phyloP scores from a whole-genome alignment of 1,284 basidiomycete genomes.

The Athelia psychrophila region DNA sequence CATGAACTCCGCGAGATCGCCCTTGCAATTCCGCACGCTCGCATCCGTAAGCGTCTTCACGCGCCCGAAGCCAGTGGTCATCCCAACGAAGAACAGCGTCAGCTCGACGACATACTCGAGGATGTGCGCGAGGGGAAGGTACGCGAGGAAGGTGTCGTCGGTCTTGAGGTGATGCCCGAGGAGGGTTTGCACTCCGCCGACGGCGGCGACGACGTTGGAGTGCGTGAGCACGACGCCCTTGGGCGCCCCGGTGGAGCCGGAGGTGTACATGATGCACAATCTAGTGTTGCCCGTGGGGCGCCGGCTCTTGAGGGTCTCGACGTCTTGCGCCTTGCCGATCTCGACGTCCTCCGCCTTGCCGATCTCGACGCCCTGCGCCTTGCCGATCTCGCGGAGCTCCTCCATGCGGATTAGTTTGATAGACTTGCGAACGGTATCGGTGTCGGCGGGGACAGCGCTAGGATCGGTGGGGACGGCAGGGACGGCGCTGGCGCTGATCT shows the following conservation, averaged over 20 bases:
- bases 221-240: constrained; percentile 94
- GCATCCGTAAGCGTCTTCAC: constrained; percentile 97
- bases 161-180: constrained; percentile 74
- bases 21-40: constrained; percentile 86
- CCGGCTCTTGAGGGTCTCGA: constrained; percentile 50
- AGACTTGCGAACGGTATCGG: too few species aligned
- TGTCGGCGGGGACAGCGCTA: too few species aligned
- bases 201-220: constrained; percentile 81
- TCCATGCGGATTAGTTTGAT: constrained; percentile 66
- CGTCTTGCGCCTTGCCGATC: constrained; percentile 46
- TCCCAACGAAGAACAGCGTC: constrained; percentile 60
- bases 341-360: too few species aligned
- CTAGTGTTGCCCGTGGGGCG: constrained; percentile 63
- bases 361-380: too few species aligned
- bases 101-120: constrained; percentile 84
- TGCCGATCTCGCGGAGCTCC: constrained; percentile 68
- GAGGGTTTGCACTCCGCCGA: constrained; percentile 76
- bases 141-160: constrained; percentile 82
- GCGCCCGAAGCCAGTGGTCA: constrained; percentile 85
- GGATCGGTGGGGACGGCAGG: too few species aligned
- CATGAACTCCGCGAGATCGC: constrained; percentile 82
- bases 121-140: constrained; percentile 92
- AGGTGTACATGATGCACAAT: constrained; percentile 97
- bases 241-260: constrained; percentile 88
- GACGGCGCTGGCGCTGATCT: too few species aligned